phyloP scores from a whole-genome alignment of 768 basidiomycete genomes.

The Postia placenta region DNA sequence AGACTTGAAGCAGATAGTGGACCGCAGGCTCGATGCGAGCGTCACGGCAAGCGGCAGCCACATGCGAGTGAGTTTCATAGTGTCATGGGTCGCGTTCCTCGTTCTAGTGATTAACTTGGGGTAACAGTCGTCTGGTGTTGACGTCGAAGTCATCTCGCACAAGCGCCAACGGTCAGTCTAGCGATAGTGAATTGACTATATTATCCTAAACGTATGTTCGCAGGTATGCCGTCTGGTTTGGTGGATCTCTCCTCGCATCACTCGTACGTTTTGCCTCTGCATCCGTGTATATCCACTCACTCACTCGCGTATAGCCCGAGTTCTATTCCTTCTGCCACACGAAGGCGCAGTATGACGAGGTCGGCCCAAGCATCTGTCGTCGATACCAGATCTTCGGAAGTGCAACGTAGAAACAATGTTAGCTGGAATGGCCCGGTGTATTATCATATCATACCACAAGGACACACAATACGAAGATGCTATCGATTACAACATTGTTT shows the following conservation, averaged over 20 bases:
- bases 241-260: constrained; percentile 90
- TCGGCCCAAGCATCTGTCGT: constrained; percentile 87
- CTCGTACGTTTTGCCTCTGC: constrained; percentile 47
- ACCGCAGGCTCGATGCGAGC: constrained; percentile 78
- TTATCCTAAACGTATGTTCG: not conserved
- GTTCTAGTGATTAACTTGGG: not conserved
- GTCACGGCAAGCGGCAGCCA: constrained; percentile 67
- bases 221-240: constrained; percentile 96
- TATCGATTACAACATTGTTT: too few relatives aligned
- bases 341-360: constrained; percentile 90
- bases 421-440: not conserved
- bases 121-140: constrained; percentile 85
- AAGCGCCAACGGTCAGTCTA: constrained; percentile 80
- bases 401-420: constrained; percentile 46
- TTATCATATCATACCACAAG: too few relatives aligned
- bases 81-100: not conserved
- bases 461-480: too few relatives aligned
- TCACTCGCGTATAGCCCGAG: constrained; percentile 56
- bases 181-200: not conserved
- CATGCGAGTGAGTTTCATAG: constrained; percentile 51
- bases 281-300: not conserved
- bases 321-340: constrained; percentile 94
- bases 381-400: constrained; percentile 93
- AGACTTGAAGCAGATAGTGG: constrained; percentile 91
- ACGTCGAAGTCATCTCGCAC: constrained; percentile 97